Evolutionary conservation across 108 stramenopile species (phyloP), one percentile per base, ranked within the genome.

Genomic region (Cyclotella kingstonii): DNA sequence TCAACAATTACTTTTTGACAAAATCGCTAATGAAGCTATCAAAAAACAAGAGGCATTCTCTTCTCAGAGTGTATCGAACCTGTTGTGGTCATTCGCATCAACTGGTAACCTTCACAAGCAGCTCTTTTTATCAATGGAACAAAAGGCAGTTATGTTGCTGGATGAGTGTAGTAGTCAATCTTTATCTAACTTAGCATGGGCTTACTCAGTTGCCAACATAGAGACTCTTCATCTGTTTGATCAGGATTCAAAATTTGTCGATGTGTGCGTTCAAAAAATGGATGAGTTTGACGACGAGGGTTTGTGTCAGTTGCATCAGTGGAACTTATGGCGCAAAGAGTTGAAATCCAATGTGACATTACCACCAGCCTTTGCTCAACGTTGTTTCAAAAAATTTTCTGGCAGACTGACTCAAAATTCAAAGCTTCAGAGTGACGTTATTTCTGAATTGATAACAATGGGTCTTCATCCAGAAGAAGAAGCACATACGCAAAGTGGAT

Each of bases 121-220:
- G 14, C 40, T 75, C 19, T 75, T 75, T 50, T 52, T 43, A 40
- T 61, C 65, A 41, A 35, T 75, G 43, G 54, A 63, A 44, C 34
- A 40, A 14, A 27, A 42, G 21, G 67, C 67, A 26, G 15, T 30
- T 26, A 12, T 11, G 38, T 42, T 56, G 26, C 55, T 79, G 26
- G 21, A 60, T n/a, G 60, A 75, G 29, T 61, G 51, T 27, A 50
- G 23, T 7, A 51, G 63, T 49, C 78, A 74, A 49, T 51, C 63
- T n/a, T 52, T 79, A 31, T 61, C 78, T 22, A 79, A 75, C 31
- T 56, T 73, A 29, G 73, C 73, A 0, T 79, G 73, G 78, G 68
- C 74, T 1, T 75, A 67, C 22, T 12, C 74, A 11, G 76, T 71
- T 0, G 56, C 70, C 22, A 54, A 77, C 44, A 49, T 57, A 9